Percentiles rank a stretch among this genome's conserved stretches.
These are phyloP conservation scores for Taiozyma sp. DNA, from an alignment of 1,139 yeast genomes.

Conservation along the genomic window DNA sequence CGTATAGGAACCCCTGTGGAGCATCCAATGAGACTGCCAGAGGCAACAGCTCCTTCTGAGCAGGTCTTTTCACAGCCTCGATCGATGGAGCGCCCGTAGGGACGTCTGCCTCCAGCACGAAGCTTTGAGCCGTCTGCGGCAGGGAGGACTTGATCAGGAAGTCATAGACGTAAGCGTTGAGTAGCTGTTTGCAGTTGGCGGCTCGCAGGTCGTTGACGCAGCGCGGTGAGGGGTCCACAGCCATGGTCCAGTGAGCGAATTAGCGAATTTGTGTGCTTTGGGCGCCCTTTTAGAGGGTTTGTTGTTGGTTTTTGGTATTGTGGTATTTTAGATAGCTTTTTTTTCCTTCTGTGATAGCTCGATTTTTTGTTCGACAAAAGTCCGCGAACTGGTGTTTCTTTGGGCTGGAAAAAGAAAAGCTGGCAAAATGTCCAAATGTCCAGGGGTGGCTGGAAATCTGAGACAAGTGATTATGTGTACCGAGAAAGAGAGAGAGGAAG, in stretches of 20 bases:
- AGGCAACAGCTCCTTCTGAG: constrained; percentile 38
- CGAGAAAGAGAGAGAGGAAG: neutral
- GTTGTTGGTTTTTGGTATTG: neutral
- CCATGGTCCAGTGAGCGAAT: neutral
- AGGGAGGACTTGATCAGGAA: constrained; percentile 72
- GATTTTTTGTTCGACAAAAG: neutral
- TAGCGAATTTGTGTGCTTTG: neutral
- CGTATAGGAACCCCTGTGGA: constrained; percentile 81
- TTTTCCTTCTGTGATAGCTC: neutral
- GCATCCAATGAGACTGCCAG: constrained; percentile 61
- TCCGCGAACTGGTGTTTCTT: neutral
- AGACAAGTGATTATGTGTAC: neutral
- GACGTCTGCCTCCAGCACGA: constrained; percentile 65
- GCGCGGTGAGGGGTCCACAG: constrained; percentile 3
- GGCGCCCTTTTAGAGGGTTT: neutral
- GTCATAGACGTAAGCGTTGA: constrained; percentile 85
- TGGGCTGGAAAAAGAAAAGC: neutral
- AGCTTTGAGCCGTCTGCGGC: constrained; percentile 64
- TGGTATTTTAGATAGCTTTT: neutral
- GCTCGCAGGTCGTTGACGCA: constrained; percentile 44
- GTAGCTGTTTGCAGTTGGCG: constrained; percentile 54
- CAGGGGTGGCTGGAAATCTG: neutral
- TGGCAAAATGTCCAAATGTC: neutral
- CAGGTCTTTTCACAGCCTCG: constrained; percentile 18
- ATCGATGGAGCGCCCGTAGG: constrained; percentile 22